These are phyloP conservation scores for Geotrichum australiense DNA, from an alignment of 1,139 yeast genomes.

Conservation along the genomic window DNA sequence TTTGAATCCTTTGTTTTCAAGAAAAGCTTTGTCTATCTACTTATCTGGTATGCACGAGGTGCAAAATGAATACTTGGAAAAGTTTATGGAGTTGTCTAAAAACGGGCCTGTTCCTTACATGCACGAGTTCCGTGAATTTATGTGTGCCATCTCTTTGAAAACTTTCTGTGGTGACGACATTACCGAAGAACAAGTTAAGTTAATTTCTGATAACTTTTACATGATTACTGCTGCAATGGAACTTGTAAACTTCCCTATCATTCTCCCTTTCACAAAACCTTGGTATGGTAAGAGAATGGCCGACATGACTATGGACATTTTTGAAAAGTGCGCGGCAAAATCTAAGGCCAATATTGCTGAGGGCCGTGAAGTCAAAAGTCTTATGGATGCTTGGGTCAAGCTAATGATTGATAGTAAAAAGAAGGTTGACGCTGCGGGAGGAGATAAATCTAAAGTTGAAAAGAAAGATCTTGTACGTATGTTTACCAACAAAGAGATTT, in stretches of 20 bases:
- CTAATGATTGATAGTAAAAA: constrained; percentile 73
- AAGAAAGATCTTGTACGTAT: constrained; percentile 64
- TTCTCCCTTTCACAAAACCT: constrained; percentile 89
- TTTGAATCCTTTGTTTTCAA: constrained; percentile 81
- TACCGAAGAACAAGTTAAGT: constrained; percentile 78
- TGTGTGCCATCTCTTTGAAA: constrained; percentile 87
- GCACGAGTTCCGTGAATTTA: constrained; percentile 89
- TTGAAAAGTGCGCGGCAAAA: constrained; percentile 78
- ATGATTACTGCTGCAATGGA: constrained; percentile 91
- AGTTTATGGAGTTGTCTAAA: constrained; percentile 50
- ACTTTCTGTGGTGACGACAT: constrained; percentile 96
- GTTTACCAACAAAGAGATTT: constrained; percentile 82
- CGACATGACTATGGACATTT: constrained; percentile 86
- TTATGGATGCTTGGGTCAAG: constrained; percentile 91
- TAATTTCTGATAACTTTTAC: constrained; percentile 86
- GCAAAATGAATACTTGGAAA: constrained; percentile 72
- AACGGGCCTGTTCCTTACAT: constrained; percentile 65
- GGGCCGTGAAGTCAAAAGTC: constrained; percentile 79
- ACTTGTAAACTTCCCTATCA: constrained; percentile 94
- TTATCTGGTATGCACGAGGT: constrained; percentile 76
- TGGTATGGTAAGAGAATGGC: constrained; percentile 97
- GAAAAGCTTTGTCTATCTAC: constrained; percentile 73
- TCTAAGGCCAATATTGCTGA: constrained; percentile 72
- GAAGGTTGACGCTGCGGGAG: constrained; percentile 38
- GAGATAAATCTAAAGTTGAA: constrained; percentile 38